phyloP scores from a whole-genome alignment of 129 eudicot species.

The Solidago caesia region DNA sequence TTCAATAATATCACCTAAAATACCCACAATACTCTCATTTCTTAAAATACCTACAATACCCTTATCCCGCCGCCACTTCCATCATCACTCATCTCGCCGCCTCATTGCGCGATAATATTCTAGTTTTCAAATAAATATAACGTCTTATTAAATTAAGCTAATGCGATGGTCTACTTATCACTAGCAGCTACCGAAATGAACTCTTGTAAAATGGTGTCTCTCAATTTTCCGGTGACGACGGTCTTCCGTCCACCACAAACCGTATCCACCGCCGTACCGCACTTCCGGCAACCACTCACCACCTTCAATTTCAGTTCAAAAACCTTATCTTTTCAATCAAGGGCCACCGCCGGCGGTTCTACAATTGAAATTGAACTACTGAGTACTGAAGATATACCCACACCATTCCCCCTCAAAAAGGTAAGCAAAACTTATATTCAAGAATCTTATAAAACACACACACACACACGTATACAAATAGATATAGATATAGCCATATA shows the following conservation, averaged over 20 bases:
- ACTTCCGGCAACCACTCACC: constrained; percentile 13
- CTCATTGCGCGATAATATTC: too few relatives aligned
- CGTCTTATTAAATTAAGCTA: too few relatives aligned
- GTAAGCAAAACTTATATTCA: neutral
- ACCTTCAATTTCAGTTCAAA: constrained; percentile 27
- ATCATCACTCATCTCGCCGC: too few relatives aligned
- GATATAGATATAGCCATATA: too few relatives aligned
- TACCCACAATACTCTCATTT: too few relatives aligned
- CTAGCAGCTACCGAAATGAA: neutral
- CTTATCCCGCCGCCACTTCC: too few relatives aligned
- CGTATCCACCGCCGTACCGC: neutral
- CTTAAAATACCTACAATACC: too few relatives aligned
- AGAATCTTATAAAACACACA: too few relatives aligned
- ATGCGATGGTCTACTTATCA: too few relatives aligned
- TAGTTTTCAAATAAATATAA: too few relatives aligned
- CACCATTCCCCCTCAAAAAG: constrained; percentile 32
- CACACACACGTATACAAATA: too few relatives aligned
- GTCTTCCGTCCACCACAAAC: constrained; percentile 13
- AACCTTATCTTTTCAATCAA: constrained; percentile 27
- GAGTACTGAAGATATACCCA: neutral
- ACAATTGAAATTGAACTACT: constrained; percentile 20
- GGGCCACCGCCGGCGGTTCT: constrained; percentile 24
- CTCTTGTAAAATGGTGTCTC: constrained; percentile 17
- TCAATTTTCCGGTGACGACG: constrained; percentile 32
- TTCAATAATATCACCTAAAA: too few relatives aligned